Evolutionary conservation across 2,329 filamentous ascomycete species (phyloP).

Genomic region (Cordyceps tenuipes): DNA sequence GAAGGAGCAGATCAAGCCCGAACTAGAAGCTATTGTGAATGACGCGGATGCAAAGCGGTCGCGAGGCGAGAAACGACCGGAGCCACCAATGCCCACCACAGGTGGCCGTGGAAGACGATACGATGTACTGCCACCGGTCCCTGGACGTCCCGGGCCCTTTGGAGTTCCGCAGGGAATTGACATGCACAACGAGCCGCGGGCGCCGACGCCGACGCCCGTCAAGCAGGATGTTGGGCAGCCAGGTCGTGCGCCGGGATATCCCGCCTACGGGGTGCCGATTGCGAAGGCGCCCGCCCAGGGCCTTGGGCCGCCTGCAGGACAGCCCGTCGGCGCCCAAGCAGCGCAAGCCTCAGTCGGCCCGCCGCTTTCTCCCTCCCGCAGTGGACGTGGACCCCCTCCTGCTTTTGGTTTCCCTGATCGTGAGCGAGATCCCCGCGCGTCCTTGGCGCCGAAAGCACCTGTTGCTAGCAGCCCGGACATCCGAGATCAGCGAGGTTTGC

Average conservation of each 20-base stretch:
- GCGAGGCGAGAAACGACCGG: constrained; percentile 50
- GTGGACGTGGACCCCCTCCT: constrained; percentile 34
- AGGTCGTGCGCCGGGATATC: constrained; percentile 30
- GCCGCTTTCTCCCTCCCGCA: constrained; percentile 39
- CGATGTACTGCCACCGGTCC: constrained; percentile 29
- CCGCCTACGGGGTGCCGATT: constrained; percentile 38
- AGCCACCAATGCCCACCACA: constrained; percentile 49
- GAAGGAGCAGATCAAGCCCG: constrained; percentile 48
- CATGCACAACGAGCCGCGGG: constrained; percentile 34
- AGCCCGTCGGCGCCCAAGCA: constrained; percentile 13
- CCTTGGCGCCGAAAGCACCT: constrained; percentile 32
- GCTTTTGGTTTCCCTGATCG: constrained; percentile 38
- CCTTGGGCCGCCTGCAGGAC: constrained; percentile 17
- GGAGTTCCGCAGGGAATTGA: constrained; percentile 39
- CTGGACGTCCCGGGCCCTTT: constrained; percentile 30
- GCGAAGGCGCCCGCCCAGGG: constrained; percentile 31
- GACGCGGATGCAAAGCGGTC: constrained; percentile 50
- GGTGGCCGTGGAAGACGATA: constrained; percentile 43
- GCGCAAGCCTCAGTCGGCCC: constrained; percentile 29
- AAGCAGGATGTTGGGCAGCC: constrained; percentile 36
- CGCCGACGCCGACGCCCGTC: constrained; percentile 16
- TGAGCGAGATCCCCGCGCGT: constrained; percentile 29
- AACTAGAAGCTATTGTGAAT: constrained; percentile 51
- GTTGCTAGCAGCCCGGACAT: constrained; percentile 25
- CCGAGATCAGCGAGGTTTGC: constrained; percentile 26